Conservation (phyloP, 768 basidiomycete genomes). For the Leccinum fibrillosum region DNA sequence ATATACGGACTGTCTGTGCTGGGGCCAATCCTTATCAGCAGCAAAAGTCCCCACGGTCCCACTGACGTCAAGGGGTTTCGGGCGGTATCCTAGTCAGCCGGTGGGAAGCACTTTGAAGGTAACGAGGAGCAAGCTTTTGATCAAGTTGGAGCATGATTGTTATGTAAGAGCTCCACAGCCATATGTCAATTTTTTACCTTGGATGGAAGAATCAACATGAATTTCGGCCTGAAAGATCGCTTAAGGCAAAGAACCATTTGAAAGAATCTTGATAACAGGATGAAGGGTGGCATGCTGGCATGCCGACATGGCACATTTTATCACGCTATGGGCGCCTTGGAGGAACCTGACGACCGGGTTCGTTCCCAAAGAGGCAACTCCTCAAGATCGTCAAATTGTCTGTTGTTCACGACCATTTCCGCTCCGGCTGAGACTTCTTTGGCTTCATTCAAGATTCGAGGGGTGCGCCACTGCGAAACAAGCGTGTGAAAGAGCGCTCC, state of each 20-base stretch:
- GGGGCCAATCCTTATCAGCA: slow-evolving; percentile 3
- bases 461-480: slow-evolving; percentile 11
- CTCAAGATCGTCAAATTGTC: slow-evolving; percentile 7
- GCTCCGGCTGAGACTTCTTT: neutral
- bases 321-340: neutral
- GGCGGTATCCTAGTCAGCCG: neutral
- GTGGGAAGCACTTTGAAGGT: slow-evolving; percentile 4
- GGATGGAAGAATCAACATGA: neutral
- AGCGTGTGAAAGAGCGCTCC: slow-evolving; percentile 13
- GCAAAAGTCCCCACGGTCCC: neutral
- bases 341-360: neutral
- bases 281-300: neutral
- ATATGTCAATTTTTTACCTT: neutral
- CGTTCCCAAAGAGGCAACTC: slow-evolving; percentile 15
- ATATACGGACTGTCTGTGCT: slow-evolving; percentile 15
- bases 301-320: neutral
- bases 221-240: neutral
- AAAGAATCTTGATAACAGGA: neutral
- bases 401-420: slow-evolving; percentile 17
- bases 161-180: slow-evolving; percentile 12
- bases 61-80: slow-evolving; percentile 32
- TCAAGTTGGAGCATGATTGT: neutral
- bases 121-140: neutral
- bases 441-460: slow-evolving; percentile 1
- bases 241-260: neutral